Evolutionary conservation across 257 asterid genomes (phyloP), one percentile per base, ranked within the genome.

Genomic region (Leptodermis oblonga): DNA sequence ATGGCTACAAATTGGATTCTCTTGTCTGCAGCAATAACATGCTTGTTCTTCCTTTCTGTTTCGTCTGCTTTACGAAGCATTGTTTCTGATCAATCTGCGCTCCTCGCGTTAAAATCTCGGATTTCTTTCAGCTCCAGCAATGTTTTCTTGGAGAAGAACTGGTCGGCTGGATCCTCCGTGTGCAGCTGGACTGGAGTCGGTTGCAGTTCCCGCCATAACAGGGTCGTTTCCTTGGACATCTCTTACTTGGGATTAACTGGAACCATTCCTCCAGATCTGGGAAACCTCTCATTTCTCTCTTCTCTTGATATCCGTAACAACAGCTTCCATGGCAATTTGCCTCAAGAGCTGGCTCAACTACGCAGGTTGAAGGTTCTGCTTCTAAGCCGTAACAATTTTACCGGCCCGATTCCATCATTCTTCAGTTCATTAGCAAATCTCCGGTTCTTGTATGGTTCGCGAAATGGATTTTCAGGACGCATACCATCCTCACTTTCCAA

Each of bases 231-330:
- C 42, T 33, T 66, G 30, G 15, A 48, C 18, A 48, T 66, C 4
- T 66, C 60, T 7, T 13, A 30, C 20, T 17, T 66, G 45, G 34
- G 45, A 17, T 43, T 66, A 9, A 7, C 17, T 6, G 60, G 70
- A 0, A 66, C 30, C 60, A 26, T 66, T 30, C 46, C 46, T 17
- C 30, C 70, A 0, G 18, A 46, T 4, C 0, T 66, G 45, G 70
- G 70, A 15, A 66, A 46, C 18, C 70, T 66, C 31, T 66, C 70
- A 18, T 77, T 69, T 20, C 82, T 81, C 10, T 33, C 3, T 28
- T 64, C 67, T 18, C 72, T 81, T 7, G 64, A 72, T 51, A 4
- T 81, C 6, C 51, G 48, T 30, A 7, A n/a, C 65, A 81, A 81
- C 36, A 0, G 6, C 11, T 78, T 81, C 33, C 33, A 65, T 20